Conservation (phyloP, 2,329 filamentous ascomycete species). For the Cercospora sesami region DNA sequence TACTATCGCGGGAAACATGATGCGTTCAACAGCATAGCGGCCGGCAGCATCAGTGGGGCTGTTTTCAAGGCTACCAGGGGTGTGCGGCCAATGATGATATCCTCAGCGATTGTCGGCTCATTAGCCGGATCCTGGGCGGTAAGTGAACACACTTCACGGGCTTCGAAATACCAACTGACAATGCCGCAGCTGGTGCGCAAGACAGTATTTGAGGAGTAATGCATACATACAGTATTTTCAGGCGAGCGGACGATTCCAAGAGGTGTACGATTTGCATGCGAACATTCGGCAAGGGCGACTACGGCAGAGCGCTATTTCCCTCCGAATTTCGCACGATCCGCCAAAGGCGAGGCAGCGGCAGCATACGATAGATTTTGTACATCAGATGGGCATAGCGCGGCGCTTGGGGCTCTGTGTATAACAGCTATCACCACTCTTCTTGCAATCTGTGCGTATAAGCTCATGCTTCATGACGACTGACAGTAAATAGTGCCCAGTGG, state of each 20-base stretch:
- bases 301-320: slow-evolving; percentile 14
- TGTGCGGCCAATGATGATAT: slow-evolving; percentile 88
- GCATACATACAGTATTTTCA: slow-evolving; percentile 4
- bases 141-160: slow-evolving; percentile 47
- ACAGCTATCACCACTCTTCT: slow-evolving; percentile 15
- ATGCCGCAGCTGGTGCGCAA: slow-evolving; percentile 28
- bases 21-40: slow-evolving; percentile 79
- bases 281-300: slow-evolving; percentile 6
- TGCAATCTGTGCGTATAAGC: neutral
- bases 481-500: neutral
- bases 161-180: slow-evolving; percentile 7
- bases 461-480: neutral
- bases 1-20: slow-evolving; percentile 83
- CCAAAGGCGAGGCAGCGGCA: neutral
- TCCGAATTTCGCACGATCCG: neutral
- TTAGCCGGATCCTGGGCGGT: slow-evolving; percentile 90
- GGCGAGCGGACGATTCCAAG: slow-evolving; percentile 5
- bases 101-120: slow-evolving; percentile 81
- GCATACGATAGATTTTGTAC: slow-evolving; percentile 16
- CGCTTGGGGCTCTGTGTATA: slow-evolving; percentile 16
- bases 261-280: slow-evolving; percentile 7
- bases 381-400: slow-evolving; percentile 15
- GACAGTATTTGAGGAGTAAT: slow-evolving; percentile 27
- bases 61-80: slow-evolving; percentile 96
- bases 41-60: slow-evolving; percentile 85